Base-by-base conservation (phyloP, 176 grass and related monocot species). In the Secale cereale region DNA sequence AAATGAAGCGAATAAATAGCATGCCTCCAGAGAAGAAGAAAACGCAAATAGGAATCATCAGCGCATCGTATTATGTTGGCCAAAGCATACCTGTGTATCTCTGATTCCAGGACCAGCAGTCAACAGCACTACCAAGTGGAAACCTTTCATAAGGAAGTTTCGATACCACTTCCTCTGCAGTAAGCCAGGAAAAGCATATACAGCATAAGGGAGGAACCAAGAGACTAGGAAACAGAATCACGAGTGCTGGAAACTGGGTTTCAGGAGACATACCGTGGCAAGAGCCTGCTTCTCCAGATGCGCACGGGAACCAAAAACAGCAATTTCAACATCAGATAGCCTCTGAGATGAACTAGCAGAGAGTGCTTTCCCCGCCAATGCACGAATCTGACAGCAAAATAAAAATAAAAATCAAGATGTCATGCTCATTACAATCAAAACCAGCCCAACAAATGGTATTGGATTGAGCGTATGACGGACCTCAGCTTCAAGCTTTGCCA, bases 141-240 rank as follows among this genome's bases (percentile, higher is more conserved):
- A 99, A 74, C 97, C 97, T 89, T 96, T 99, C 97, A 99, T 99
- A 46, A 96, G 90, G 87, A 99, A 85, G 73, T 99, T 96, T 2
- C 93, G 85, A 43, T 99, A 94, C 97, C 97, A 99, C 82, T 99
- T 96, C 81, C 97, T 96, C 97, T 99, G 88, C 36, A 89, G 70
- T 22, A 65, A 70, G 22, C 43, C 62, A 81, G 64, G 31, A 45
- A 84, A 79, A 65, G 63, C 77, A 88, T 62, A 39, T 20, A 52
- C 12, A 60, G 40, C 1, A 28, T 25, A 82, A 71, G 23, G 66
- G 26, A 45, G 84, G 69, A 76, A 79, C 19, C 22, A n/a, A 76
- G 16, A 25, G 7, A 64, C 11, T 33, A 37, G 25, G 61, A 59
- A 40, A 83, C 30, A 81, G 48, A 80, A 83, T 25, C 5, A 60